These are phyloP conservation scores for Neurospora sp. DNA, from an alignment of 495 filamentous ascomycete genomes.

Conservation along the genomic window DNA sequence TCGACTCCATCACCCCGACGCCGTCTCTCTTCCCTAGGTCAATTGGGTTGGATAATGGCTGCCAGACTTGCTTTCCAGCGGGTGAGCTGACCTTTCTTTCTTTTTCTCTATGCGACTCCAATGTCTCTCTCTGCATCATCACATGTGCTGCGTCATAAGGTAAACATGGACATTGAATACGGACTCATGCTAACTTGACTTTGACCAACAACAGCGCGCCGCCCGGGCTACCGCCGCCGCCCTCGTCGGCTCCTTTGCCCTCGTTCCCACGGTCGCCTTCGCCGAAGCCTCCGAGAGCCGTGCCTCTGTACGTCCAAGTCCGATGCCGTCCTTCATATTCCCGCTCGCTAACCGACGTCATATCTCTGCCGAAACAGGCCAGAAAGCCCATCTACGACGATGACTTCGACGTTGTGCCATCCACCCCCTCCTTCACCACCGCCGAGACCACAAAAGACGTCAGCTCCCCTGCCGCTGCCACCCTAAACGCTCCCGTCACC, in stretches of 20 bases:
- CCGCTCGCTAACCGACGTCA: conserved; percentile 2
- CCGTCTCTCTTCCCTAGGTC: conserved; percentile 8
- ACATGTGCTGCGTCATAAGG: background rate
- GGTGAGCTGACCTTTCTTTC: conserved; percentile 17
- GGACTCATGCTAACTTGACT: background rate
- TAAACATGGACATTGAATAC: background rate
- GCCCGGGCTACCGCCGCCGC: conserved; percentile 39
- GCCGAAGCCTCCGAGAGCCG: conserved; percentile 34
- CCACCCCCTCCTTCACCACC: conserved; percentile 10
- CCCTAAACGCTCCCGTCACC: conserved; percentile 2
- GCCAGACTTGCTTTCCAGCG: conserved; percentile 43
- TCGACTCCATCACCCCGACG: background rate
- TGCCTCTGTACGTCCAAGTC: conserved; percentile 20
- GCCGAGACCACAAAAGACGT: conserved; percentile 24
- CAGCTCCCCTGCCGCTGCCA: conserved; percentile 11
- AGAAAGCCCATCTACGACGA: conserved; percentile 90
- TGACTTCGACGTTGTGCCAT: conserved; percentile 44
- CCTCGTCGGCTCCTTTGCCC: conserved; percentile 33
- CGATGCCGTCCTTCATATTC: background rate
- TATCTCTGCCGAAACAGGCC: conserved; percentile 20
- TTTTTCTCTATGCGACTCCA: background rate
- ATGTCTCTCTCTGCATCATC: background rate
- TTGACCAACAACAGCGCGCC: conserved; percentile 20
- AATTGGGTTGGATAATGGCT: conserved; percentile 40
- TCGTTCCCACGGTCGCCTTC: conserved; percentile 34